Percentiles rank a stretch among this genome's conserved stretches.
Conservation (phyloP, 768 basidiomycete genomes). For the Lentinula edodes region DNA sequence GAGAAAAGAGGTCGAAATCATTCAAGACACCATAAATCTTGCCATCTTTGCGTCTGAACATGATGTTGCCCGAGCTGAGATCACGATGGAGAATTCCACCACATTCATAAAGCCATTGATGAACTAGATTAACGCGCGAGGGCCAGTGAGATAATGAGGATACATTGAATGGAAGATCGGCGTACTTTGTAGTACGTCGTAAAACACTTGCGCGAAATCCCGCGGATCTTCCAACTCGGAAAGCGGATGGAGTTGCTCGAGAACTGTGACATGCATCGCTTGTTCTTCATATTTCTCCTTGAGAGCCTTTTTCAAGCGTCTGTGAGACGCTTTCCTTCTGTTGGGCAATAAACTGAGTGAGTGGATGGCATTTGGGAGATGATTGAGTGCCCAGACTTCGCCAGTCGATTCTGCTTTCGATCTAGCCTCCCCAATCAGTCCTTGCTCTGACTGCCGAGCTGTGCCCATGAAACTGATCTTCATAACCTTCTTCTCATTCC, state of each 20-base stretch:
- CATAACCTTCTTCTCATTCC: background rate
- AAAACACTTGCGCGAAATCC: background rate
- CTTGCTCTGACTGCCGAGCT: background rate
- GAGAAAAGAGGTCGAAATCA: slow-evolving; percentile 10
- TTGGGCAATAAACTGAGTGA: background rate
- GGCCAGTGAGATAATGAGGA: too few species aligned
- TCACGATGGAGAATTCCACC: slow-evolving; percentile 11
- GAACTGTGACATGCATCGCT: background rate
- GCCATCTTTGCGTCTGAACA: slow-evolving; percentile 11
- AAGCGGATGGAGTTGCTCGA: background rate
- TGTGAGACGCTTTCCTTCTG: background rate
- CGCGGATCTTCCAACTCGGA: background rate
- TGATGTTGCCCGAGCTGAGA: slow-evolving; percentile 11
- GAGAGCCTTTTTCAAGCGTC: background rate
- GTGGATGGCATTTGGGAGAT: background rate
- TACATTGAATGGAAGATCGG: background rate
- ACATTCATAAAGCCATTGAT: slow-evolving; percentile 7
- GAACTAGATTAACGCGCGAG: background rate
- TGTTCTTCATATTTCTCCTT: background rate
- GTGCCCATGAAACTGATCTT: background rate
- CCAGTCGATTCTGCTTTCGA: background rate
- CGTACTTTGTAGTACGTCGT: background rate
- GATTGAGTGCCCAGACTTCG: background rate
- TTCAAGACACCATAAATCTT: slow-evolving; percentile 9
- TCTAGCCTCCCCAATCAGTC: background rate